Percentiles rank a stretch among this genome's conserved stretches.
Conservation (phyloP, 495 filamentous ascomycete species). For the Ramalina intermedia region DNA sequence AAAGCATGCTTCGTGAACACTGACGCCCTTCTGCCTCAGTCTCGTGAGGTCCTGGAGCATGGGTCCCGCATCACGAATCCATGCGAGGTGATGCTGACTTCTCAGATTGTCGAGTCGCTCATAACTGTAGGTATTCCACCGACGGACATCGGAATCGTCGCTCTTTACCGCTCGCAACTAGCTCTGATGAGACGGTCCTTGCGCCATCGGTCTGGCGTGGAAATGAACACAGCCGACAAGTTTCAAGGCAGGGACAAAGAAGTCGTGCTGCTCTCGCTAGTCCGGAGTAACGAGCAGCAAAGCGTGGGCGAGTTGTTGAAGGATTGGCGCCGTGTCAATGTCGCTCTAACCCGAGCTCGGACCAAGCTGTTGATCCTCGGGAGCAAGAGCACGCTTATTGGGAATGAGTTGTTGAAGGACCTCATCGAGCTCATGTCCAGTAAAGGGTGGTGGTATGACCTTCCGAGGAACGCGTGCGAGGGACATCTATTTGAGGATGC, state of each 20-base stretch:
- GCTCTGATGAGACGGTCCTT: constrained; percentile 42
- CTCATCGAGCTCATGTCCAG: constrained; percentile 66
- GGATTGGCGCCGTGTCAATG: constrained; percentile 89
- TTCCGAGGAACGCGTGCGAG: constrained; percentile 46
- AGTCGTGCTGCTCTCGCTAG: constrained; percentile 69
- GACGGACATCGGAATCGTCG: constrained; percentile 82
- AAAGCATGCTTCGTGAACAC: constrained; percentile 84
- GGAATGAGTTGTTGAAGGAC: constrained; percentile 59
- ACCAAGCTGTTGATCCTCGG: constrained; percentile 83
- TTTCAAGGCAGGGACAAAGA: constrained; percentile 96
- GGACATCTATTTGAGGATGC: constrained; percentile 49
- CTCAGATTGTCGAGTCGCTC: constrained; percentile 65
- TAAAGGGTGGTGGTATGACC: constrained; percentile 59
- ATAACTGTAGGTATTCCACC: constrained; percentile 59
- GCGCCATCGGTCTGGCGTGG: constrained; percentile 44
- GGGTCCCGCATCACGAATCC: constrained; percentile 80
- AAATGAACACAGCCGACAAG: constrained; percentile 92
- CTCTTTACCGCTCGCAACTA: constrained; percentile 93
- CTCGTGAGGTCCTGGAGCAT: constrained; percentile 49
- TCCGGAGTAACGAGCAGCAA: constrained; percentile 68
- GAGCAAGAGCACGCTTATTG: constrained; percentile 57
- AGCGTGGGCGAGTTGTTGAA: constrained; percentile 76
- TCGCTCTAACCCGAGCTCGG: constrained; percentile 82
- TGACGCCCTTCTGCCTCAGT: constrained; percentile 47
- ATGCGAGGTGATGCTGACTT: constrained; percentile 57